Base-by-base conservation (phyloP, 495 filamentous ascomycete genomes). In the Penicillium chermesinum region DNA sequence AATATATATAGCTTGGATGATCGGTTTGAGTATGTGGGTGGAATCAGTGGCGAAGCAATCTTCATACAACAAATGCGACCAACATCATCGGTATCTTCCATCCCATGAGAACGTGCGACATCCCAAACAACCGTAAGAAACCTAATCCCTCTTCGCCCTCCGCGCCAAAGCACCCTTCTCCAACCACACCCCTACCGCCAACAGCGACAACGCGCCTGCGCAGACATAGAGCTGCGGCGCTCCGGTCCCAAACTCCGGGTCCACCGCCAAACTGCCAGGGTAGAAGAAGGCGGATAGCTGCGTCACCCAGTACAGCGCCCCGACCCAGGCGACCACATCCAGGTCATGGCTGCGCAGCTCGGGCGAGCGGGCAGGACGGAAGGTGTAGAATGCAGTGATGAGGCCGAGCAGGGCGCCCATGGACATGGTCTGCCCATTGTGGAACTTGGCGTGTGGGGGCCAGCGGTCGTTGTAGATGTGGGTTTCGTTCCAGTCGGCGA, bases 391-490 rank as follows among this genome's bases (percentile, higher is more conserved):
- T 0, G 78, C 55, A 1, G 76, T 78, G 7, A 66, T 52, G 2
- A 70, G 48, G 35, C 73, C 69, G 1, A 81, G 64, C 16, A 55
- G 39, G 0, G 76, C 48, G 0, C 76, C 72, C 39, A 77, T 65
- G 32, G 55, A 67, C 58, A 81, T 78, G 15, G 76, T 80, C 40
- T 81, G 78, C 13, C 65, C 78, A 47, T 72, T 72, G 59, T 82
- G 78, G 57, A 80, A 82, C 49, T 72, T 74, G 43, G 78, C 78
- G 56, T 81, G 78, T 0, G 78, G 78, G 7, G 69, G 63, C 77
- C 78, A 81, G 40, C 66, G 63, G 12, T 76, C 71, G 52, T 82
- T 81, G 39, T 71, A 69, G 48, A 81, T 66, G 57, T 81, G 78
- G 2, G 76, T 77, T 47, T 71, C 48, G 58, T 68, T 76, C 49